A percentile compares a stretch with the other conserved stretches of the same genome.
phyloP scores from a whole-genome alignment of 2,329 filamentous ascomycete genomes.

The Plectosphaerella plurivora region DNA sequence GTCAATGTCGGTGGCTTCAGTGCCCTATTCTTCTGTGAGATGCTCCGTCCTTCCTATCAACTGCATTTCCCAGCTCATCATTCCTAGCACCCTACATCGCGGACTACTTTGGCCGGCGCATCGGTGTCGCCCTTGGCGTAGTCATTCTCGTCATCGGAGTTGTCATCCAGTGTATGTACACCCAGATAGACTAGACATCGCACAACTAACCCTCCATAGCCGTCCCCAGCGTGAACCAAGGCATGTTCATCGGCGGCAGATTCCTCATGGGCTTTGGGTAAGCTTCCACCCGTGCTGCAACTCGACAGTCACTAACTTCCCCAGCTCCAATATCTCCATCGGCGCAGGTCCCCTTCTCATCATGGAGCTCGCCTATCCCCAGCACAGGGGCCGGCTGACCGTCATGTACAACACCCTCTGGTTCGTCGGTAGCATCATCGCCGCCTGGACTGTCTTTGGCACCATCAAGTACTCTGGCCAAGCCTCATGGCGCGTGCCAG shows the following conservation, averaged over 20 bases:
- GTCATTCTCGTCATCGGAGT: not conserved
- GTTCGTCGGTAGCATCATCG: constrained; percentile 18
- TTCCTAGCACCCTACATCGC: not conserved
- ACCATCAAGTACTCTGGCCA: constrained; percentile 14
- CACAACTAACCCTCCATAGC: not conserved
- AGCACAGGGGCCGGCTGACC: constrained; percentile 25
- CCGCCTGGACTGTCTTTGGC: constrained; percentile 21
- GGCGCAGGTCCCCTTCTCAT: constrained; percentile 24
- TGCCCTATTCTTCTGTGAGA: constrained; percentile 25
- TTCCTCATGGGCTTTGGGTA: not conserved
- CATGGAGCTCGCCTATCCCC: constrained; percentile 27
- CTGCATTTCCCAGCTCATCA: not conserved
- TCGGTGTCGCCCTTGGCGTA: not conserved
- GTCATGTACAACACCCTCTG: constrained; percentile 26
- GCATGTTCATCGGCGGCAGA: not conserved
- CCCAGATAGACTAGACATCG: too few relatives aligned
- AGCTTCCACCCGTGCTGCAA: too few relatives aligned
- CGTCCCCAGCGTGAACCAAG: not conserved
- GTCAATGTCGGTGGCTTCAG: constrained; percentile 33
- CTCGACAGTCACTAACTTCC: too few relatives aligned
- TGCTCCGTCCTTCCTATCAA: not conserved
- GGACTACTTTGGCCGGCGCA: not conserved
- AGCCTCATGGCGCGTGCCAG: constrained; percentile 22
- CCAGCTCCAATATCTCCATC: not conserved
- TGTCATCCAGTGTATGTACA: not conserved